phyloP scores from a whole-genome alignment of 768 basidiomycete genomes.

The Suillus plorans region DNA sequence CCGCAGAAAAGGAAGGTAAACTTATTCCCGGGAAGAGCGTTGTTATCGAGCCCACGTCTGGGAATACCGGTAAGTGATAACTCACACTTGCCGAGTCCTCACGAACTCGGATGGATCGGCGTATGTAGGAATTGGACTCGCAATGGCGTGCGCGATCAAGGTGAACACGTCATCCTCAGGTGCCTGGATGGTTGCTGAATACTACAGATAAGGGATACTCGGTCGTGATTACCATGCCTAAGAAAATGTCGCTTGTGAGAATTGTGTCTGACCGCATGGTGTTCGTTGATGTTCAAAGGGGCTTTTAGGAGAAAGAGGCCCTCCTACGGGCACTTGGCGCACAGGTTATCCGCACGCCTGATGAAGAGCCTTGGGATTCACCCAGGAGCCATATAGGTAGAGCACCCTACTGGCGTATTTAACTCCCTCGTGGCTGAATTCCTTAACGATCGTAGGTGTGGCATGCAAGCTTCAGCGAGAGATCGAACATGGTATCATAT shows the following conservation, averaged over 20 bases:
- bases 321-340: conserved; percentile 90
- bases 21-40: conserved; percentile 86
- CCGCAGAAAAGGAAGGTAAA: conserved; percentile 86
- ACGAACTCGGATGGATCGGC: neutral
- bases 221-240: conserved; percentile 85
- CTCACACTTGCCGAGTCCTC: neutral
- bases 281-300: neutral
- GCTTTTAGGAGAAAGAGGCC: conserved; percentile 82
- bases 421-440: conserved; percentile 77
- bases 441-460: conserved; percentile 84
- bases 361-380: conserved; percentile 84
- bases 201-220: conserved; percentile 88
- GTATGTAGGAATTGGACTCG: conserved; percentile 81
- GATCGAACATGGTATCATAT: conserved; percentile 84
- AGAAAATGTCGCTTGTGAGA: conserved; percentile 87
- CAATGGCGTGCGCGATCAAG: conserved; percentile 92
- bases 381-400: conserved; percentile 92
- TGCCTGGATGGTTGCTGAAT: conserved; percentile 56
- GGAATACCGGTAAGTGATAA: conserved; percentile 77
- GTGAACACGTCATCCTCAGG: conserved; percentile 40
- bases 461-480: conserved; percentile 73
- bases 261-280: neutral
- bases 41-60: conserved; percentile 94
- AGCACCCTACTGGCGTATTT: conserved; percentile 30
- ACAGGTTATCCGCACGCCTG: conserved; percentile 92